Percentiles rank a stretch among this genome's conserved stretches.
phyloP scores from a whole-genome alignment of 2,329 filamentous ascomycete genomes.

The Diplodia corticola region DNA sequence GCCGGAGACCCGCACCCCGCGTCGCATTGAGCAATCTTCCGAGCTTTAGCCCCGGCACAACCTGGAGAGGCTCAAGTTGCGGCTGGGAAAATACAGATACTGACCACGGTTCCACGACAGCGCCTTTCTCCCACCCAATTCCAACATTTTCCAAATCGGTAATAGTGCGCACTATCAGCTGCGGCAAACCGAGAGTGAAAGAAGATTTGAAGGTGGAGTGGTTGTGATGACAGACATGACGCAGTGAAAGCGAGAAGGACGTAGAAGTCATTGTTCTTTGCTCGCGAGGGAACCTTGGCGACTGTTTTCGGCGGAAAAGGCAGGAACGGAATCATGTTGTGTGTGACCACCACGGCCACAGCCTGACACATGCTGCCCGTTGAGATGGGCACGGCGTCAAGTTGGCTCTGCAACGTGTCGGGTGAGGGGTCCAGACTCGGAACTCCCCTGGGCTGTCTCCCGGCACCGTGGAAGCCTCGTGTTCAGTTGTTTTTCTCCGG shows the following conservation, averaged over 20 bases:
- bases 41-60: background rate
- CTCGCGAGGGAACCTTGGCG: too few species aligned
- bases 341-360: too few species aligned
- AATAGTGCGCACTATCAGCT: background rate
- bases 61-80: background rate
- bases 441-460: background rate
- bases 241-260: too few species aligned
- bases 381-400: too few species aligned
- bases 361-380: too few species aligned
- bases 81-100: background rate
- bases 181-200: background rate
- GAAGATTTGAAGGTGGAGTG: background rate
- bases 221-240: too few species aligned
- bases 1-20: slow-evolving; percentile 7
- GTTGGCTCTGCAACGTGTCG: too few species aligned
- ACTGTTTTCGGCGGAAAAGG: too few species aligned
- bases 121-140: background rate
- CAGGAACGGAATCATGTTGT: too few species aligned
- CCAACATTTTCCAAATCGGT: background rate
- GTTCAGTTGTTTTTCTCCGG: background rate
- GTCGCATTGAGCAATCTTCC: background rate
- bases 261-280: too few species aligned
- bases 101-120: background rate
- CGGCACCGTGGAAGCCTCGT: background rate
- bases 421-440: background rate